phyloP scores from a whole-genome alignment of 1,139 yeast species.

The Candida sp. region DNA sequence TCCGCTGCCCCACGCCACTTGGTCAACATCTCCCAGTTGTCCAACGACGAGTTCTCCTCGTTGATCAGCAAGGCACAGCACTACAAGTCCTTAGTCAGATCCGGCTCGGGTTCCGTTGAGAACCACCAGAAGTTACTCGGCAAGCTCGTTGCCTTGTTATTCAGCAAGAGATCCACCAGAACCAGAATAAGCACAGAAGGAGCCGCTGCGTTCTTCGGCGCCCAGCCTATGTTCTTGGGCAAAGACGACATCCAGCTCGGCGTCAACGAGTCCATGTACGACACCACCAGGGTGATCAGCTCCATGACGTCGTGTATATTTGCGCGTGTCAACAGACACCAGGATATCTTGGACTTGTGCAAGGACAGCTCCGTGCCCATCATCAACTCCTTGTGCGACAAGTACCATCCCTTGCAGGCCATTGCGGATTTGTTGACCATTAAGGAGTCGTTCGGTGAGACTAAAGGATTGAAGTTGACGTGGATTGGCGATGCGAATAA shows the following conservation, averaged over 20 bases:
- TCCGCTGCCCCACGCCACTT: conserved; percentile 63
- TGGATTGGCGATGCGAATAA: conserved; percentile 99
- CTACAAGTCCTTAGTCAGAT: conserved; percentile 61
- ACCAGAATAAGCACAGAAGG: conserved; percentile 96
- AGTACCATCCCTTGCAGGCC: conserved; percentile 94
- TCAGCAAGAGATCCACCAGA: conserved; percentile 92
- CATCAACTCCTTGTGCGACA: conserved; percentile 92
- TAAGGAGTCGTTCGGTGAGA: conserved; percentile 67
- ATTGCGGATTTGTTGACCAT: conserved; percentile 90
- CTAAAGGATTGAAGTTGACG: conserved; percentile 72
- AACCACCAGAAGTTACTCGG: conserved; percentile 70
- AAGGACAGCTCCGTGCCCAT: conserved; percentile 85
- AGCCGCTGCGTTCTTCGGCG: conserved; percentile 93
- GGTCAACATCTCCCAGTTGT: conserved; percentile 76
- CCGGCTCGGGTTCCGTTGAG: conserved; percentile 40
- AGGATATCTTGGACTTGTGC: conserved; percentile 79
- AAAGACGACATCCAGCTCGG: conserved; percentile 97
- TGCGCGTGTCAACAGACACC: conserved; percentile 91
- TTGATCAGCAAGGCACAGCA: conserved; percentile 71
- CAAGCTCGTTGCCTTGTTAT: conserved; percentile 80
- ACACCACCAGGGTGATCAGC: conserved; percentile 85
- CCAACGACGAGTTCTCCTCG: conserved; percentile 67
- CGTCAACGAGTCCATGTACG: conserved; percentile 88
- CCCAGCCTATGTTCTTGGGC: conserved; percentile 95
- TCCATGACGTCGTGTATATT: conserved; percentile 96